phyloP scores from a whole-genome alignment of 2,329 filamentous ascomycete species.

The Botrytis paeoniae region DNA sequence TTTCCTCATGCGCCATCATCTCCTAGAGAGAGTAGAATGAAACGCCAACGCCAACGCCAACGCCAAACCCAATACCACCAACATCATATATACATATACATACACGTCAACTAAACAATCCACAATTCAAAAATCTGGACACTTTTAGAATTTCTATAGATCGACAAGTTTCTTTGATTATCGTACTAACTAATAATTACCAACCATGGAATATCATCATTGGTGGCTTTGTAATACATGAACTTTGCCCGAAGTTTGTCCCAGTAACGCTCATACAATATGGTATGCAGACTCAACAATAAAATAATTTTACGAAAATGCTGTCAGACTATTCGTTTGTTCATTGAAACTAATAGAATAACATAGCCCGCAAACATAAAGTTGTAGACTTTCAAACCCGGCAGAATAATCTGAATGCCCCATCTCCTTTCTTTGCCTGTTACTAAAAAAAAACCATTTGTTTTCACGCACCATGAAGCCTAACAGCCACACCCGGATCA shows the following conservation, averaged over 20 bases:
- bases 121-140: neutral
- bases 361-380: neutral
- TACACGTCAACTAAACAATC: neutral
- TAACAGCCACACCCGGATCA: slow-evolving; percentile 21
- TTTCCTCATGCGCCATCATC: neutral
- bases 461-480: slow-evolving; percentile 16
- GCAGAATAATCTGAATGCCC: neutral
- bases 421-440: neutral
- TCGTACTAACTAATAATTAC: neutral
- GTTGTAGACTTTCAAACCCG: neutral
- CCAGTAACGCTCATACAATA: neutral
- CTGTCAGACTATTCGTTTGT: neutral
- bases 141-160: neutral
- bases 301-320: neutral
- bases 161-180: neutral
- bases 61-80: neutral
- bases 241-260: neutral
- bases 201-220: neutral
- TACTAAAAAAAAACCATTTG: neutral
- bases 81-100: neutral
- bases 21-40: neutral
- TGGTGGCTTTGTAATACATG: neutral
- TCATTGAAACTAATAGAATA: neutral
- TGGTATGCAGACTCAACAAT: neutral
- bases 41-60: too few species aligned